Conservation (phyloP, 768 basidiomycete species). For the Mycena leptocephala region DNA sequence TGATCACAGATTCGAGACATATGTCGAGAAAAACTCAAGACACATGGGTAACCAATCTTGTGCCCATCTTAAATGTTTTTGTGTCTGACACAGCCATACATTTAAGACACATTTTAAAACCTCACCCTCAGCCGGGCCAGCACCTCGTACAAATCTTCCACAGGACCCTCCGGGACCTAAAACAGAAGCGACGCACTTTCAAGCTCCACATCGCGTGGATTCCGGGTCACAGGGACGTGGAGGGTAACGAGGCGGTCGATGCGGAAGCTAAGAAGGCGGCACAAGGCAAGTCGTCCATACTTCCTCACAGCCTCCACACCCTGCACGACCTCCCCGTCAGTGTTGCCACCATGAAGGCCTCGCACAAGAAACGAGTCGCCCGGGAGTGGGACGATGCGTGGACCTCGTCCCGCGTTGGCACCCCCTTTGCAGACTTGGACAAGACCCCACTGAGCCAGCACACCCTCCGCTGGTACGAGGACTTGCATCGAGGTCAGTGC, state of each 20-base stretch:
- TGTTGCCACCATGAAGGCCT: background rate
- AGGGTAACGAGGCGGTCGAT: constrained; percentile 36
- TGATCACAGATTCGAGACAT: too few species aligned
- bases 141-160: constrained; percentile 3
- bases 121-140: background rate
- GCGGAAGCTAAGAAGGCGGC: constrained; percentile 19
- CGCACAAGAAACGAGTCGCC: too few species aligned
- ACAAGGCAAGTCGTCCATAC: background rate
- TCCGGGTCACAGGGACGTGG: constrained; percentile 19
- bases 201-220: constrained; percentile 19
- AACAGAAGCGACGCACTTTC: background rate
- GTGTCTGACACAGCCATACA: too few species aligned
- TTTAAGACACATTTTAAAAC: too few species aligned
- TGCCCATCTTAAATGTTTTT: too few species aligned
- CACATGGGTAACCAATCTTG: too few species aligned
- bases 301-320: background rate
- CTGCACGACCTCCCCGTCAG: background rate
- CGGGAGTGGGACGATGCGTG: too few species aligned
- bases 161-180: background rate
- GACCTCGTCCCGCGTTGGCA: background rate
- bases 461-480: background rate
- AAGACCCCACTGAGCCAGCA: background rate
- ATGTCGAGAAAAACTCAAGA: too few species aligned
- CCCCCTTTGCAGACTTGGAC: background rate
- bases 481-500: constrained; percentile 29